Base-by-base conservation (phyloP, 2,329 filamentous ascomycete species). In the Fusarium albidum region DNA sequence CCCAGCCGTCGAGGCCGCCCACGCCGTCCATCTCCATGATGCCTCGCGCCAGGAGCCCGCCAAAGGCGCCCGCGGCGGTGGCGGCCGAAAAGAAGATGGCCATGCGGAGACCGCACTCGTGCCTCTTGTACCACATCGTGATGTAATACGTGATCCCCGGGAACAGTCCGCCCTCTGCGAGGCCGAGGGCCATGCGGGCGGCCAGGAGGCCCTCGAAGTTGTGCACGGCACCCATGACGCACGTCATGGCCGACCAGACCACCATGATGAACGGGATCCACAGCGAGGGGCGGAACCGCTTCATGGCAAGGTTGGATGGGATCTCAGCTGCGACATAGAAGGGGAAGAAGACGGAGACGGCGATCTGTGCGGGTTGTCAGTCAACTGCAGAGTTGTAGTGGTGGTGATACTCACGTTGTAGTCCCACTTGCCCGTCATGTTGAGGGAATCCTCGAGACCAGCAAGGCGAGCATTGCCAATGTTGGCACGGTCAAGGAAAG, bases 81-180 rank as follows among this genome's bases (percentile, higher is more conserved):
- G 84, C 83, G 8, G 81, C 76, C 12, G 75, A 77, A 66, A 79
- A 80, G 72, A 88, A 87, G 37, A 87, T 74, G 9, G 84, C 83
- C 75, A 87, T 85, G 15, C 85, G 81, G 26, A 82, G 77, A 41
- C 83, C 82, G 49, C 82, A 84, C 67, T 89, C 85, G 56, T 83
- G 76, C 31, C 85, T 76, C 44, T 75, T 75, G 69, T 86, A 87
- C 82, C 80, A 85, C 71, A 81, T 78, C 11, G 80, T 82, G 58
- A 85, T 81, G 65, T 81, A 84, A 67, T 82, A 84, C n/a, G 79
- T 82, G 52, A 86, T 79, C 27, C 84, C 84, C 6, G 86, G 86
- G 59, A 87, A 87, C 6, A 86, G 73, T 37, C 84, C 85, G 37
- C 82, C 83, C 68, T 83, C 79, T 13, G 77, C 75, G 18, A 81